Conservation (phyloP, 768 basidiomycete genomes). For the Agaricus blazei region DNA sequence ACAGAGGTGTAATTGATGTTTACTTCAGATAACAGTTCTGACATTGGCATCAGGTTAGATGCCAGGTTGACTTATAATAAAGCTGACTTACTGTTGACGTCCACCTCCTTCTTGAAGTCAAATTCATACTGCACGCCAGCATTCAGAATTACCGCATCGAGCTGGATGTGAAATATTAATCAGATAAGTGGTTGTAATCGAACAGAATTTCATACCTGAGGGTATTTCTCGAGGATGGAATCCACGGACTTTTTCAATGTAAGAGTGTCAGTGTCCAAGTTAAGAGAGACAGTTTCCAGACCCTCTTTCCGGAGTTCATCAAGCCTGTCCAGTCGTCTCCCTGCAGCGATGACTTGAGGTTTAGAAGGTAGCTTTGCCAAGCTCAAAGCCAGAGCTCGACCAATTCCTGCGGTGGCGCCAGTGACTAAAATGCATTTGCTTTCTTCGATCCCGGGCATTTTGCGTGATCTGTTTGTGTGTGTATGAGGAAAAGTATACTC, state of each 20-base stretch:
- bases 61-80: neutral
- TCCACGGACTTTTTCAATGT: constrained; percentile 36
- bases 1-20: constrained; percentile 51
- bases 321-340: constrained; percentile 49
- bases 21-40: constrained; percentile 42
- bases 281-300: constrained; percentile 37
- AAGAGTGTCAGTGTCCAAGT: constrained; percentile 34
- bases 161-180: constrained; percentile 23
- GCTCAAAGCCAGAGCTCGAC: constrained; percentile 48
- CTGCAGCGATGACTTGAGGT: constrained; percentile 46
- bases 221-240: constrained; percentile 36
- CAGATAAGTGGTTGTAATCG: neutral
- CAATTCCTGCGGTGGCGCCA: constrained; percentile 57
- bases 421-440: constrained; percentile 48
- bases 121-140: constrained; percentile 50
- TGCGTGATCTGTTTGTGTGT: no score
- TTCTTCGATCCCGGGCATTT: constrained; percentile 36
- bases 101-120: constrained; percentile 37
- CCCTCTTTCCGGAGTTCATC: constrained; percentile 38
- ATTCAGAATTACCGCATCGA: constrained; percentile 50
- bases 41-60: neutral
- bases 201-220: constrained; percentile 33
- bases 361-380: constrained; percentile 41
- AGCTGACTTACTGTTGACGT: constrained; percentile 25
- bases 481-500: neutral